phyloP scores from a whole-genome alignment of 306 rosid species.

The Ammopiptanthus mongolicus region DNA sequence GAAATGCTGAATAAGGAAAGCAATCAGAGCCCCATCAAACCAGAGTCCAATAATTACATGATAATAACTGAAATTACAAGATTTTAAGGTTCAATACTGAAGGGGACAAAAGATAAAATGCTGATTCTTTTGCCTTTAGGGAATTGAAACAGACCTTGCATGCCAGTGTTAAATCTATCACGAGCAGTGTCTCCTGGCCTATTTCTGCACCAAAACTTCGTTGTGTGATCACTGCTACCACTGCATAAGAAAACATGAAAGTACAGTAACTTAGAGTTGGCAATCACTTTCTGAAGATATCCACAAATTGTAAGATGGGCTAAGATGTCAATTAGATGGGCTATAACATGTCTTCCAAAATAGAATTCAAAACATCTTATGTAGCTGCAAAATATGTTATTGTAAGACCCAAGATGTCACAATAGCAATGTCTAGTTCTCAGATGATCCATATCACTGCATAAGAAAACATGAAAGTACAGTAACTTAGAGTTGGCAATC shows the following conservation, averaged over 20 bases:
- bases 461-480: conserved; percentile 16
- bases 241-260: conserved; percentile 47
- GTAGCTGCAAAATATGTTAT: not conserved
- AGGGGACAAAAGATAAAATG: not conserved
- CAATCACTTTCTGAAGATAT: not conserved
- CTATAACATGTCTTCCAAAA: not conserved
- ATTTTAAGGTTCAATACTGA: not conserved
- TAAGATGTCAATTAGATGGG: not conserved
- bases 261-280: conserved; percentile 3
- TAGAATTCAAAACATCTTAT: not conserved
- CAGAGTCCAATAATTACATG: not conserved
- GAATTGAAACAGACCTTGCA: conserved; percentile 47
- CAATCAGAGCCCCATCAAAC: not conserved
- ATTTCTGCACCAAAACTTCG: conserved; percentile 96
- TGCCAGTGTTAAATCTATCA: conserved; percentile 67
- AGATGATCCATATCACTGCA: conserved; percentile 99
- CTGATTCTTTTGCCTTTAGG: not conserved
- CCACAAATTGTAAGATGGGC: no score
- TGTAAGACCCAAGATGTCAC: not conserved
- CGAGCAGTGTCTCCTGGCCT: conserved; percentile 94
- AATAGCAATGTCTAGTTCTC: not conserved
- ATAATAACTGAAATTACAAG: not conserved
- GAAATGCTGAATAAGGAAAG: conserved; percentile 12
- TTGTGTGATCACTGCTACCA: conserved; percentile 98
- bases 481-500: conserved; percentile 1